Percentiles rank a stretch among this genome's conserved stretches.
These are phyloP conservation scores for Mortierella sp. DNA, from an alignment of 371 early-diverging fungal species.

Conservation along the genomic window DNA sequence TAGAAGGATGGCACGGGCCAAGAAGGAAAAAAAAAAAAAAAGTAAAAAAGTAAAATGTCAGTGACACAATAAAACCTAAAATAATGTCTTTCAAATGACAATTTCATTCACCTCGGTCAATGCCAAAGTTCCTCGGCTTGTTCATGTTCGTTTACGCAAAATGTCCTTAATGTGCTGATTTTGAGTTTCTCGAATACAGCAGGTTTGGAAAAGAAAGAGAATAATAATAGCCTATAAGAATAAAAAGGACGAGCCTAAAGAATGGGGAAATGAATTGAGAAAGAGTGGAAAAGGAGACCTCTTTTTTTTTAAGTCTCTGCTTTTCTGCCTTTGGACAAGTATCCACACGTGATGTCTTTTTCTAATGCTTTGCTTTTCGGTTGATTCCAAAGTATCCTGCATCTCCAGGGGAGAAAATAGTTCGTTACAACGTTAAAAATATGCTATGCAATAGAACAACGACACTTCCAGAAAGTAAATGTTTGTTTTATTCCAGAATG, in stretches of 20 bases:
- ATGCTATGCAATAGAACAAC: neutral
- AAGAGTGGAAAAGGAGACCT: too few relatives aligned
- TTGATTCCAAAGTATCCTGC: neutral
- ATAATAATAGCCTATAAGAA: too few relatives aligned
- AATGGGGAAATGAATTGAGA: too few relatives aligned
- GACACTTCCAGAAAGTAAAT: neutral
- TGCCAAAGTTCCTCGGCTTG: conserved; percentile 41
- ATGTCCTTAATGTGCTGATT: neutral
- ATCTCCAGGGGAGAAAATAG: neutral
- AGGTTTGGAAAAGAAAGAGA: neutral
- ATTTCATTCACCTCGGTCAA: conserved; percentile 47
- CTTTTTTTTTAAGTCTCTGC: too few relatives aligned
- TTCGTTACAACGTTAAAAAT: neutral
- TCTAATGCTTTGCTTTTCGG: neutral
- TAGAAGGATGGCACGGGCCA: conserved; percentile 4
- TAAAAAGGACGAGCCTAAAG: too few relatives aligned
- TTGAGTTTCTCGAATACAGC: neutral
- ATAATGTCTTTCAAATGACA: neutral
- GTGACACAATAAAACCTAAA: neutral
- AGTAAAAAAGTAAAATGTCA: neutral
- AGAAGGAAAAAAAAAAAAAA: too few relatives aligned
- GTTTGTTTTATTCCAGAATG: neutral
- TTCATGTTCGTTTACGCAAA: conserved; percentile 13
- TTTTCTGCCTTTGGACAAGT: too few relatives aligned
- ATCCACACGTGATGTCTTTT: neutral